Evolutionary conservation across 2,329 filamentous ascomycete genomes (phyloP), one percentile per base, ranked within the genome.

Genomic region (Aureobasidium sp.): DNA sequence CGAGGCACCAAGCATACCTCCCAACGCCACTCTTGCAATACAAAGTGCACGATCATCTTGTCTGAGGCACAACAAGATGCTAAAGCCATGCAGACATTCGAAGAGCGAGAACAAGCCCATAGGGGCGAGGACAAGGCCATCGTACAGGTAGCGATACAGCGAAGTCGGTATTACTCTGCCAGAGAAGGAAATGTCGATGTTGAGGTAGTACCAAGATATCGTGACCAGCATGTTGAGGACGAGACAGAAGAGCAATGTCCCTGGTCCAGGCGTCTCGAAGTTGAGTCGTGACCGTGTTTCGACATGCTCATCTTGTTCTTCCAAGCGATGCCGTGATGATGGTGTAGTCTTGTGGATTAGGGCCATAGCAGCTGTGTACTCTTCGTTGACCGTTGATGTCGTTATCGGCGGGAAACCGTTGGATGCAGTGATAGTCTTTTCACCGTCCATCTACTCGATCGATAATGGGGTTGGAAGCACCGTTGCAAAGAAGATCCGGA

Each of bases 131-230:
- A 58, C 53, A 6, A 45, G n/a, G 3, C 21, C 15, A 11, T 58
- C 42, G 42, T 37, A 58, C n/a, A 48, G 2, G 13, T n/a, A 29
- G 41, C 42, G 54, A 11, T 4, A 42, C 8, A 39, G 16, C 39
- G 36, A 15, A n/a, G 10, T 25, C 1, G 32, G 25, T 11, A 32
- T 29, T 8, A 30, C 25, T 37, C 5, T 29, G 15, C 25, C 32
- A 1, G 42, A 3, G 6, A 13, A 13, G 30, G 41, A 8, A 3
- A 45, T 25, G 39, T 57, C 57, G 45, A 59, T 10, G 37, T 59
- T 50, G 57, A 59, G 25, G 9, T 42, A 36, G 37, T 59, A 59
- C 57, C 57, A 59, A 32, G 37, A 41, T n/a, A 39, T n/a, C 27
- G 57, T 59, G 21, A 50, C 57, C 25, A 41, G n/a, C 25, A 59